Conservation (phyloP, 2,329 filamentous ascomycete genomes). For the Venturia nashicola region DNA sequence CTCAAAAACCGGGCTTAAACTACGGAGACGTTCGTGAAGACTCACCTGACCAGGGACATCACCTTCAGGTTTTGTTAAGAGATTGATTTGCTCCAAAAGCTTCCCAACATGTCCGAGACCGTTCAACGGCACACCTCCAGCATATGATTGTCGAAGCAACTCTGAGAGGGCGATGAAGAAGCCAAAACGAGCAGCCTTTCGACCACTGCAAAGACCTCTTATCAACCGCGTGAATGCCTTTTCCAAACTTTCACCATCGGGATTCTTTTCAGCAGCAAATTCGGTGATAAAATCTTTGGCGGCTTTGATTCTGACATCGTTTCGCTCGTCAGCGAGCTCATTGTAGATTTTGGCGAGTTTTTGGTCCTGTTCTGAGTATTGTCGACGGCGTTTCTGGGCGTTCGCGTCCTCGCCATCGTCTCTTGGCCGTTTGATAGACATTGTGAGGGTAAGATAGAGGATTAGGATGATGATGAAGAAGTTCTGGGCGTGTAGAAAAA, state of each 20-base stretch:
- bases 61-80: constrained; percentile 38
- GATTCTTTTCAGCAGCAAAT: constrained; percentile 26
- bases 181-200: constrained; percentile 77
- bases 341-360: constrained; percentile 34
- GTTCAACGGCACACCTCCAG: constrained; percentile 17
- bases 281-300: constrained; percentile 31
- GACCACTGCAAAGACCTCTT: constrained; percentile 76
- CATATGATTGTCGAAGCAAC: constrained; percentile 59
- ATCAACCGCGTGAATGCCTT: constrained; percentile 46
- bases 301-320: constrained; percentile 30
- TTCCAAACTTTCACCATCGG: constrained; percentile 26
- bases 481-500: neutral
- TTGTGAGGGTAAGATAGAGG: neutral
- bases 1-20: neutral
- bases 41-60: constrained; percentile 42
- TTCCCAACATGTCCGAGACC: constrained; percentile 27
- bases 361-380: constrained; percentile 26
- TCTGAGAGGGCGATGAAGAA: constrained; percentile 85
- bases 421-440: neutral
- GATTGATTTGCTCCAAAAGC: constrained; percentile 39
- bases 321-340: constrained; percentile 33
- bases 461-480: neutral
- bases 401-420: neutral
- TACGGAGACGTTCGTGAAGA: neutral
- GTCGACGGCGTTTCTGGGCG: constrained; percentile 12